A percentile compares a stretch with the other conserved stretches of the same genome.
Conservation (phyloP, 352 stramenopile species). For the Phytophthora constricta region DNA sequence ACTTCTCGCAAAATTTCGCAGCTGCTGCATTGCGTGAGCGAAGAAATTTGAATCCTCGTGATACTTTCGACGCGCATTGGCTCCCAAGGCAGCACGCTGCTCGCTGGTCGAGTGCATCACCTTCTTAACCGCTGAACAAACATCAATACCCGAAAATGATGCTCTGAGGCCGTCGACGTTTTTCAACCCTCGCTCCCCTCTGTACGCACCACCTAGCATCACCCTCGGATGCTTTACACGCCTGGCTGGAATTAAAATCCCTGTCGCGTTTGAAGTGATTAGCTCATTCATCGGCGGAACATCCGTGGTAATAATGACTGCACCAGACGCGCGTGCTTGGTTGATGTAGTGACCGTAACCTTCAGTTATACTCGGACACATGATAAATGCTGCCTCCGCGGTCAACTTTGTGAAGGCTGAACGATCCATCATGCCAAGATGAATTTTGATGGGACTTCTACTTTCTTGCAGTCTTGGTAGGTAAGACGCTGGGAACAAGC, state of each 20-base stretch:
- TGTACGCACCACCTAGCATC: conserved; percentile 32
- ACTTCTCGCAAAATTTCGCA: conserved; percentile 37
- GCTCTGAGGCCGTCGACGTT: conserved; percentile 34
- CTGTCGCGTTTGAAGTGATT: conserved; percentile 25
- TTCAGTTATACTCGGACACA: conserved; percentile 65
- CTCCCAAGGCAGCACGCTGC: conserved; percentile 38
- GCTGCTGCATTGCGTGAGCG: conserved; percentile 41
- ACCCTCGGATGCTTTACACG: conserved; percentile 10
- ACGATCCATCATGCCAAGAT: conserved; percentile 30
- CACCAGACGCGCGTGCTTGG: conserved; percentile 56
- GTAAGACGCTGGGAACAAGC: conserved; percentile 21
- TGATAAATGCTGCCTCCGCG: conserved; percentile 52
- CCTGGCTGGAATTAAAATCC: conserved; percentile 21
- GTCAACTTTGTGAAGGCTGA: conserved; percentile 50
- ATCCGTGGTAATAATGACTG: conserved; percentile 56
- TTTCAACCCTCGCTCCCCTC: conserved; percentile 30
- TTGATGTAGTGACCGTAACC: conserved; percentile 80
- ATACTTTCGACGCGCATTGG: conserved; percentile 43
- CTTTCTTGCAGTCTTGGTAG: conserved; percentile 19
- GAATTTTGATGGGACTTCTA: conserved; percentile 38
- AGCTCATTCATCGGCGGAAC: conserved; percentile 73
- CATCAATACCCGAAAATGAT: conserved; percentile 10
- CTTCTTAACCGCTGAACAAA: conserved; percentile 34
- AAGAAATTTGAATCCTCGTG: conserved; percentile 60
- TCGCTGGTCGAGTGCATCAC: conserved; percentile 30